Evolutionary conservation across 257 asterid genomes (phyloP), one percentile per base, ranked within the genome.

Genomic region (Nicotiana obtusifolia): DNA sequence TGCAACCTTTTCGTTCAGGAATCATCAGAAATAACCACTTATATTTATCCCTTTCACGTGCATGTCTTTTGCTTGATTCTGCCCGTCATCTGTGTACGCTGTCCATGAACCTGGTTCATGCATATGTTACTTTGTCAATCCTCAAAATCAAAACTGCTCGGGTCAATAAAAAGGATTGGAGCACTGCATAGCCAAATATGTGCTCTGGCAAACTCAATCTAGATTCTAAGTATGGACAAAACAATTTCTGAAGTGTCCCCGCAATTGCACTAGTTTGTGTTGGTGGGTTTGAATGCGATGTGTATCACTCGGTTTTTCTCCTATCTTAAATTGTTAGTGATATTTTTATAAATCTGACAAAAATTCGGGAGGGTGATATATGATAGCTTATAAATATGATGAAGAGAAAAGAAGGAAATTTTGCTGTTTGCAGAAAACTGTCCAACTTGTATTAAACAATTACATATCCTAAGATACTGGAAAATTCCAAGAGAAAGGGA

Each of bases 401-500:
- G 67, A 80, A 83, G 86, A 82, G 59, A 84, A 53, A 75, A 8
- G 86, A 80, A 84, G 75, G 64, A 47, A 84, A 65, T 79, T 83
- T 86, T 86, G 88, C 82, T 71, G 59, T 44, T 73, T 73, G 9
- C 41, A 86, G 82, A 82, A 80, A 84, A 76, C n/a, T 84, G 86
- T 83, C 84, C 57, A 84, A 77, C 56, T 68, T 61, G 81, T 54
- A 73, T 20, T 76, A 62, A 71, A 76, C 67, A 57, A 84, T 15
- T 59, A 69, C 33, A 82, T 37, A 82, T 68, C 83, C 83, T 82
- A 77, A 82, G 81, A 67, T 16, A 24, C 16, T 47, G 79, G 26
- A 75, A 75, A 88, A 86, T 52, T 85, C 84, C 89, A 85, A 92
- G 82, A 67, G 87, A 87, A 87, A 84, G 85, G 35, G 89, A 83